Conservation (phyloP, 441 rosid species). For the Gossypium trilobum region DNA sequence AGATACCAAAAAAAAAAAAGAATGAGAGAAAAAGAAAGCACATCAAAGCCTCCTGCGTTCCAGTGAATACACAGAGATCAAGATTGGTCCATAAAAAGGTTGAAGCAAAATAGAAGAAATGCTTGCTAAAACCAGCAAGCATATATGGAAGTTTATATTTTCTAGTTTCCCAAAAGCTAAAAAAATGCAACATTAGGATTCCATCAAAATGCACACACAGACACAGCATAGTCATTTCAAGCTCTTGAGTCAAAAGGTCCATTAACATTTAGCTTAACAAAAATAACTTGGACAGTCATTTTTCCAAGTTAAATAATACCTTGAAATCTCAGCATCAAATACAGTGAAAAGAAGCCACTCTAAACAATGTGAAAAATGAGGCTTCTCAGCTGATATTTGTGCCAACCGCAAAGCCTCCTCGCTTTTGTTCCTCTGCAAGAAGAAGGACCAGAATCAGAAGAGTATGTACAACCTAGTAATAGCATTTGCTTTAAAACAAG, state of each 20-base stretch:
- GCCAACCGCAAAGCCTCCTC: slow-evolving; percentile 92
- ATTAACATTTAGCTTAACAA: background rate
- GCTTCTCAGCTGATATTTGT: slow-evolving; percentile 86
- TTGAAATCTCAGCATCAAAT: slow-evolving; percentile 89
- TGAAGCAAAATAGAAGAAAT: background rate
- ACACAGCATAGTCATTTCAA: slow-evolving; percentile 4
- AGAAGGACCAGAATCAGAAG: slow-evolving; percentile 14
- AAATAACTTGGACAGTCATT: background rate
- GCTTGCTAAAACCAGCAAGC: background rate
- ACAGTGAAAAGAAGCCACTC: slow-evolving; percentile 99
- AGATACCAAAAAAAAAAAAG: background rate
- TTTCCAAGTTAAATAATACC: slow-evolving; percentile 37
- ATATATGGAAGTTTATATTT: background rate
- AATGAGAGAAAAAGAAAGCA: background rate
- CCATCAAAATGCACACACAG: background rate
- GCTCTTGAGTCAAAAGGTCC: background rate
- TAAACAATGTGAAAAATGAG: slow-evolving; percentile 91
- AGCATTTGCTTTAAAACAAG: slow-evolving; percentile 7
- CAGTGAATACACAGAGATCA: background rate
- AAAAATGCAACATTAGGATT: background rate
- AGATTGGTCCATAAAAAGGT: background rate
- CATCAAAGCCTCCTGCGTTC: slow-evolving; percentile 7
- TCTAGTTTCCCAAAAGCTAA: background rate
- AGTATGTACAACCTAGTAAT: background rate
- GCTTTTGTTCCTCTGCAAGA: slow-evolving; percentile 70